Base-by-base conservation (phyloP, 2,329 filamentous ascomycete genomes). In the Monosporascus sp. region DNA sequence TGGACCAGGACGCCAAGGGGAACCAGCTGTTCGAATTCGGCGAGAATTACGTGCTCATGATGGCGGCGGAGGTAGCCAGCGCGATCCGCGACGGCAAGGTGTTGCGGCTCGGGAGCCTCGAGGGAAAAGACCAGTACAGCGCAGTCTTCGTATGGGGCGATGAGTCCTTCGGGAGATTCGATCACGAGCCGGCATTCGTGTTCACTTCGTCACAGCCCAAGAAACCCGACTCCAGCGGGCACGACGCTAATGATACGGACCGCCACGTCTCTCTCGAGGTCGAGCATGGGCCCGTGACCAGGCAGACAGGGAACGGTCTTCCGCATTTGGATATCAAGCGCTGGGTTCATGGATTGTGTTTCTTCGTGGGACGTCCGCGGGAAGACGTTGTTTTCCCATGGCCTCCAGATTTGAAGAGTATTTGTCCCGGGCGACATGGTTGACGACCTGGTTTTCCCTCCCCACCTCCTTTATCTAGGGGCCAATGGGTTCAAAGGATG, bases 361-460 rank as follows among this genome's bases (percentile, higher is more conserved):
- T 53, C 38, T 57, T 54, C 27, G 35, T 45, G n/a, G 40, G 48
- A 19, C 31, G 20, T 22, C 20, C n/a, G 37, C 40, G 47, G 14
- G n/a, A 38, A 20, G n/a, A 55, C 2, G 53, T 55, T 14, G 14
- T 52, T 45, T 54, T 55, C 37, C 50, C 53, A 16, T 55, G 53
- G 50, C 50, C 53, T 26, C 20, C 20, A 43, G 52, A 14, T 11
- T 51, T 49, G 53, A 24, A 56, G 31, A 5, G 4, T 35, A 35
- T 35, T 35, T 11, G 31, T 14, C 31, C 31, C 1, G 9, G 11
- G 14, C 14, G 9, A 35, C 9, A 35, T 35, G 4, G 31, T 14
- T 2, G 31, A 35, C 31, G 11, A 35, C 11, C 31, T 35, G 11
- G 9, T 14, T 35, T 14, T 14, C 31, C 31, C 11, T 14, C 7